phyloP scores from a whole-genome alignment of 306 rosid species.

The Prinsepia uniflora region DNA sequence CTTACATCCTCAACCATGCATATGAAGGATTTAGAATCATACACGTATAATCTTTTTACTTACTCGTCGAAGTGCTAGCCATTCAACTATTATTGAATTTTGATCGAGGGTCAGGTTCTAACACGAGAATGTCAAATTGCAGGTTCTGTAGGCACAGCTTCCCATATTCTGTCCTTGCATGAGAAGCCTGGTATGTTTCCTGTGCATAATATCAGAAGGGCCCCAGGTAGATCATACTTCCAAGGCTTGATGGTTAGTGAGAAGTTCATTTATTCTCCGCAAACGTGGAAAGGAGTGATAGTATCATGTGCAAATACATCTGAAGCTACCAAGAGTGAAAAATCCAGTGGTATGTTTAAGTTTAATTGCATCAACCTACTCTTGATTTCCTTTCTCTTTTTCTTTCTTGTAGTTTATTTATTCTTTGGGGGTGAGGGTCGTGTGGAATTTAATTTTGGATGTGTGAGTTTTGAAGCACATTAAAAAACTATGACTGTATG shows the following conservation, averaged over 20 bases:
- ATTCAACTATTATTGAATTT: slow-evolving; percentile 11
- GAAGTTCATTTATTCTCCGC: slow-evolving; percentile 36
- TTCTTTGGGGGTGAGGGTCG: background rate
- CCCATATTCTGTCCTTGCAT: slow-evolving; percentile 44
- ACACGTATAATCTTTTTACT: background rate
- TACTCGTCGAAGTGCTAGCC: background rate
- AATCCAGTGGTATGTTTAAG: slow-evolving; percentile 54
- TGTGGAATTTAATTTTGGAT: background rate
- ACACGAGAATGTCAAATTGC: slow-evolving; percentile 29
- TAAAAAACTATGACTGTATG: background rate
- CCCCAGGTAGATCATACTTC: slow-evolving; percentile 30
- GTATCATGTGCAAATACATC: slow-evolving; percentile 59
- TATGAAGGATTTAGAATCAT: background rate
- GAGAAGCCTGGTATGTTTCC: slow-evolving; percentile 55
- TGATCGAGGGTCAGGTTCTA: slow-evolving; percentile 16
- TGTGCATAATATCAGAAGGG: slow-evolving; percentile 35
- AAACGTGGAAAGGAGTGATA: slow-evolving; percentile 40
- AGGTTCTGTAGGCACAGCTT: slow-evolving; percentile 55
- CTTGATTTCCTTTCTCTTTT: no score
- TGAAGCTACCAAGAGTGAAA: slow-evolving; percentile 46
- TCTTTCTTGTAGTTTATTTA: background rate
- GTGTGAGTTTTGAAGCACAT: background rate
- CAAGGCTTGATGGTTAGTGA: slow-evolving; percentile 43
- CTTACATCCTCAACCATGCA: background rate
- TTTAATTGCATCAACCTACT: background rate